Evolutionary conservation across 192 early-diverging fungal species (phyloP).

Genomic region (Haplosporangium gracile): DNA sequence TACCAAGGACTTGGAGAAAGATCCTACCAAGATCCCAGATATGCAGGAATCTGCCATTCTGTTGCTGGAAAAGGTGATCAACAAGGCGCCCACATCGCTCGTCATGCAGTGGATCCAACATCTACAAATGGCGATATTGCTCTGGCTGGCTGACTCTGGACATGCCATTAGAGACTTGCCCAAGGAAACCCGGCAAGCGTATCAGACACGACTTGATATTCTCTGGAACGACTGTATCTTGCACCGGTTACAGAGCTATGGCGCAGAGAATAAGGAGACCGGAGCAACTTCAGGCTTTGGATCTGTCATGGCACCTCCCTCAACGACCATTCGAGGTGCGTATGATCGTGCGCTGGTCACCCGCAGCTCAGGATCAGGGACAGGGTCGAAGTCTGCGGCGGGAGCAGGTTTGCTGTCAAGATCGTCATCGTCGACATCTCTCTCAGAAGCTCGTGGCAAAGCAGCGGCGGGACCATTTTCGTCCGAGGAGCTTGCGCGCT

Average conservation of each 20-base stretch:
- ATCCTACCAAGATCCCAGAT: background rate
- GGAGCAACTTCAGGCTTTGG: slow-evolving; percentile 23
- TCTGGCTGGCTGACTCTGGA: slow-evolving; percentile 26
- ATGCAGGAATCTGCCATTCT: slow-evolving; percentile 25
- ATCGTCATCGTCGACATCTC: slow-evolving; percentile 5
- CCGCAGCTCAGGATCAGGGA: background rate
- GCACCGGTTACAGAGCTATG: slow-evolving; percentile 7
- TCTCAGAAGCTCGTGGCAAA: background rate
- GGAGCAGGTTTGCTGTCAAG: background rate
- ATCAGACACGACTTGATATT: slow-evolving; percentile 1
- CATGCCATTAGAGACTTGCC: background rate
- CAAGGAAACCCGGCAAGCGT: slow-evolving; percentile 9
- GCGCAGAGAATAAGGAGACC: background rate
- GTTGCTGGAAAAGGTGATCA: slow-evolving; percentile 35
- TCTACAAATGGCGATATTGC: slow-evolving; percentile 13
- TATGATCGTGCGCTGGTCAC: background rate
- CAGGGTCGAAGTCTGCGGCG: background rate
- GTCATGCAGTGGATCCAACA: slow-evolving; percentile 12
- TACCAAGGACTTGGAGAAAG: background rate
- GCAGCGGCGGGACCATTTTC: background rate
- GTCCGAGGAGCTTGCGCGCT: slow-evolving; percentile 7
- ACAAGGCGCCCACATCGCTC: slow-evolving; percentile 23
- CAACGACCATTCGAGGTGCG: slow-evolving; percentile 26
- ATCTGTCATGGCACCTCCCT: slow-evolving; percentile 11
- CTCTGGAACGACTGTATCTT: slow-evolving; percentile 38